Base-by-base conservation (phyloP, 1,284 basidiomycete species). In the Macrocystidia cucumis region DNA sequence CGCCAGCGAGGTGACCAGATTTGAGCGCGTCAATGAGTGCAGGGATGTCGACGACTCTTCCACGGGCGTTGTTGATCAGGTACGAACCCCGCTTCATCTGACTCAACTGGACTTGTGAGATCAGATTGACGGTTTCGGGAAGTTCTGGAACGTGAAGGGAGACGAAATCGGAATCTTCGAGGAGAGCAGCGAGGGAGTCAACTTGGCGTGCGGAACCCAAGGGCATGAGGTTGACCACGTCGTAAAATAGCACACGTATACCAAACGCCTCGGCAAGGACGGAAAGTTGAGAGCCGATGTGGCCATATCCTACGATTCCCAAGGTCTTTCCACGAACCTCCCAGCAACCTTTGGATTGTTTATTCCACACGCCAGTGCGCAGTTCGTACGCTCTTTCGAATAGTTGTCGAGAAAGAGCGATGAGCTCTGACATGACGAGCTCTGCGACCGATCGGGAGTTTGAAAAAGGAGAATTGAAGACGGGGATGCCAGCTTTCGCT, bases 391-490 rank as follows among this genome's bases (percentile, higher is more conserved):
- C 68, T 39, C 96, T 85, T 62, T 99, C 90, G 48, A 86, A 79
- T 46, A 97, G 76, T 59, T 99, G 96, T 26, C 96, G 85, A 9
- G 96, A 96, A 43, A 99, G 82, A 4, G 84, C 83, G 51, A 99
- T 81, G 52, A 98, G 72, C 63, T 99, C 96, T 42, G 81, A 77
- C 57, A 99, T 84, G 58, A 99, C 96, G 32, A 99, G 81, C 66
- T 99, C 96, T 31, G 96, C 96, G 34, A 99, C 96, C 0, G 95
- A 98, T 44, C 96, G 90, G 27, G 96, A 98, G 67, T 99, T 99
- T 59, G 96, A 95, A 67, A 98, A 99, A 21, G 96, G 96, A 9
- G 95, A 98, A 65, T 99, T 99, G 77, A 99, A 99, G 37, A 99
- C 96, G 24, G 93, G 90, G 46, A 99, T 89, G 48, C 96, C 96